phyloP scores from a whole-genome alignment of 352 stramenopile species.

The Pythium insidiosum region DNA sequence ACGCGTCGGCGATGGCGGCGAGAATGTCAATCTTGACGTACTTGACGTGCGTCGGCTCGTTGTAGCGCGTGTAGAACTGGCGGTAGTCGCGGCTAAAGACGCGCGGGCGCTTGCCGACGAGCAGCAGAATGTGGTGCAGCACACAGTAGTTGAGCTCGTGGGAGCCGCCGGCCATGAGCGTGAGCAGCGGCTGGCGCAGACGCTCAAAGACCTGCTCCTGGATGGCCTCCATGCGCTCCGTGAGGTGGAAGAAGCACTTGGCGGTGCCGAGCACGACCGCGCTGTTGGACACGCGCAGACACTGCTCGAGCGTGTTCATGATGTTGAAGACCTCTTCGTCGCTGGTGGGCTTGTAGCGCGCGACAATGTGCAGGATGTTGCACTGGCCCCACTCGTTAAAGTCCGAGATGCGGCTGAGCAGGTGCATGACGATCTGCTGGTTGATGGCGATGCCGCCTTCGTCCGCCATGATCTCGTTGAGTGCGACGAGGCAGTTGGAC shows the following conservation, averaged over 20 bases:
- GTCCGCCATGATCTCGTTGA: conserved; percentile 98
- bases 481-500: conserved; percentile 94
- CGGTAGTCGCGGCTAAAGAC: conserved; percentile 98
- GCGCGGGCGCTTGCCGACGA: conserved; percentile 92
- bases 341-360: conserved; percentile 90
- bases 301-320: conserved; percentile 96
- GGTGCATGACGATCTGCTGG: conserved; percentile 94
- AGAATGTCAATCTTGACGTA: conserved; percentile 97
- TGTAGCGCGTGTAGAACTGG: conserved; percentile 97
- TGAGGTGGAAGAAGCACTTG: conserved; percentile 97
- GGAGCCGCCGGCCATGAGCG: conserved; percentile 92
- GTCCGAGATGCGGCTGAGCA: conserved; percentile 97
- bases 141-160: conserved; percentile 94
- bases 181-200: conserved; percentile 95
- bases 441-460: conserved; percentile 97
- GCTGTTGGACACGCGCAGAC: conserved; percentile 93
- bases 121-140: conserved; percentile 94
- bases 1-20: conserved; percentile 89
- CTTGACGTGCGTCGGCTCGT: conserved; percentile 97
- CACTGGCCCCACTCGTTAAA: conserved; percentile 99
- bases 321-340: conserved; percentile 97
- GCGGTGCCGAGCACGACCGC: conserved; percentile 95
- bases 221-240: conserved; percentile 88
- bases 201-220: conserved; percentile 86
- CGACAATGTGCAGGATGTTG: conserved; percentile 93